Base-by-base conservation (phyloP, 352 stramenopile species). In the Phytopythium kandeliae region DNA sequence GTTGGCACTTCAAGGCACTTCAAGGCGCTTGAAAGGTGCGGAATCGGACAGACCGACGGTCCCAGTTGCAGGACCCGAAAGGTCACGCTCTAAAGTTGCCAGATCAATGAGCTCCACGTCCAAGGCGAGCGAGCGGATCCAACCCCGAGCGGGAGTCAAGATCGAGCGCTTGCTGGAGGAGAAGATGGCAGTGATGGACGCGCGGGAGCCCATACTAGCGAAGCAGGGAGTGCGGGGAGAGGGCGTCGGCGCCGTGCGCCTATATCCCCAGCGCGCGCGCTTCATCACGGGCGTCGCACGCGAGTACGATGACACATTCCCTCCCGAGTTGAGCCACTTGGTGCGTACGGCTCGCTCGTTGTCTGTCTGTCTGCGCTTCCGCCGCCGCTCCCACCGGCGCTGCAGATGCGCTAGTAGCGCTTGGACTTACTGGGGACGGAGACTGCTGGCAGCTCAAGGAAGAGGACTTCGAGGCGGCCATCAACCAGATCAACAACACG, bases 401-500 rank as follows among this genome's bases (percentile, higher is more conserved):
- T 46, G 11, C 4, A 11, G 1, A 34, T 33, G 24, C 2, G 25
- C 3, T 22, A 3, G 10, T 2, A 30, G 22, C 45, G n/a, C n/a
- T 12, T 5, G 12, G 28, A 21, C 38, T 16, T 4, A 41, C 7
- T 25, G n/a, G n/a, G n/a, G n/a, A n/a, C n/a, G n/a, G n/a, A n/a
- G 28, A 31, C 19, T 35, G 28, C 15, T 4, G 45, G 15, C 44
- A 79, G 60, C 63, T 85, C 25, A 67, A 76, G 37, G 60, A 80
- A 26, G 57, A 69, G 22, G 75, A 90, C 36, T 90, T 90, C 46
- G 64, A 74, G 44, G 69, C 74, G 16, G 79, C 79, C 30, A 85
- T 90, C 60, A 87, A 88, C 60, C 74, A 90, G 69, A 85, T 90
- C 65, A 90, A 90, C 76, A 88, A 88, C 66, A 90, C 79, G 25